Conservation (phyloP, 176 grass and related monocot species). For the Aechmea fasciata region DNA sequence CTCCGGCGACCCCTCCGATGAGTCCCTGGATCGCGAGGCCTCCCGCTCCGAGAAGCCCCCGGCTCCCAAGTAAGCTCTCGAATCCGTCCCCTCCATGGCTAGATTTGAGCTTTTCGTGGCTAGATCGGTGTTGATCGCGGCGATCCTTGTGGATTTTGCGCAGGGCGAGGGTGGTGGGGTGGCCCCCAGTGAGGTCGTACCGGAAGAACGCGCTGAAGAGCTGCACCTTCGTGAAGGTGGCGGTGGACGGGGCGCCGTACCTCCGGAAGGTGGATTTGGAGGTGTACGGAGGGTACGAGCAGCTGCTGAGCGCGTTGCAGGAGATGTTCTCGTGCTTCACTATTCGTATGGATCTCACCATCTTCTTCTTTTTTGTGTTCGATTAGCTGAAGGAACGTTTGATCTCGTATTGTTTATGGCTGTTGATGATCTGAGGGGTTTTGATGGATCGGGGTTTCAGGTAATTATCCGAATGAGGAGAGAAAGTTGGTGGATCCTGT, state of each 20-base stretch:
- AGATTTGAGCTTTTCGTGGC: background rate
- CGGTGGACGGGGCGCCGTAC: constrained; percentile 86
- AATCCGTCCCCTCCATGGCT: background rate
- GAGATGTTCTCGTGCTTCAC: constrained; percentile 98
- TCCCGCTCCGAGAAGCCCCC: constrained; percentile 30
- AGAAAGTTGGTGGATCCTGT: constrained; percentile 74
- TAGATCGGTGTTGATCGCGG: background rate
- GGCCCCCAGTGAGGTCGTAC: constrained; percentile 90
- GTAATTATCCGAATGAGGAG: constrained; percentile 72
- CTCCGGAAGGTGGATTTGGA: constrained; percentile 89
- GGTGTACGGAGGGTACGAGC: constrained; percentile 58
- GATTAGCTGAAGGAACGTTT: background rate
- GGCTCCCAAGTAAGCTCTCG: constrained; percentile 49
- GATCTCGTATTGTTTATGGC: background rate
- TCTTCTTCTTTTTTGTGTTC: background rate
- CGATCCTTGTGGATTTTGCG: background rate
- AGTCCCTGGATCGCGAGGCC: constrained; percentile 13
- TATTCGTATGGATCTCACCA: constrained; percentile 34
- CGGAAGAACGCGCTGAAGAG: constrained; percentile 56
- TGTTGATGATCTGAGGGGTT: too few relatives aligned
- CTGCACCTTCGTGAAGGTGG: constrained; percentile 88
- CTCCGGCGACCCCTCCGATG: constrained; percentile 15
- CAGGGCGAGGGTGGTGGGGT: constrained; percentile 85
- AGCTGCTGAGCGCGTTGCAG: constrained; percentile 67
- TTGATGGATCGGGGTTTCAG: constrained; percentile 21